Conservation (phyloP, 2,329 filamentous ascomycete species). For the Aspergillus fijiensis region DNA sequence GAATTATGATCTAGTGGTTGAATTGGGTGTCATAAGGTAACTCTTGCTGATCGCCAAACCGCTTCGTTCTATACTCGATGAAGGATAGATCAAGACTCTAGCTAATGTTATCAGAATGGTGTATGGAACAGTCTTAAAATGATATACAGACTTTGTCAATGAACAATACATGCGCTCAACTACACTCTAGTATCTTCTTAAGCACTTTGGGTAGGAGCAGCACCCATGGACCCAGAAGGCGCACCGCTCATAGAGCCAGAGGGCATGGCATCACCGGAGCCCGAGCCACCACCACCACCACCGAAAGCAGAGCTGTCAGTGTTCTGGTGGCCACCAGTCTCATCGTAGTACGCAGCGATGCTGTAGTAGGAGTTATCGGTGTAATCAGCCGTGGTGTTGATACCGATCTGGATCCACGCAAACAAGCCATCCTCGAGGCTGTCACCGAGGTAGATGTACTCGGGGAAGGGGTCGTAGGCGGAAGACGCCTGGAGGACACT, state of each 20-base stretch:
- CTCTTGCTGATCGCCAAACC: too few species aligned
- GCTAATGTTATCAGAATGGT: too few species aligned
- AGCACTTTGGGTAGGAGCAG: not conserved
- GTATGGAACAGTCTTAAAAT: not conserved
- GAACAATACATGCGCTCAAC: not conserved
- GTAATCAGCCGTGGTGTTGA: conserved; percentile 42
- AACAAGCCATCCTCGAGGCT: conserved; percentile 48
- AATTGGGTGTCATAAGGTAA: too few species aligned
- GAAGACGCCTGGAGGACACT: conserved; percentile 44
- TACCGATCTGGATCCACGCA: conserved; percentile 52
- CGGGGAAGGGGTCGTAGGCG: conserved; percentile 53
- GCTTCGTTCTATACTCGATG: too few species aligned
- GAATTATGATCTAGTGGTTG: too few species aligned
- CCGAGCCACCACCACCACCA: conserved; percentile 12
- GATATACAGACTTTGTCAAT: not conserved
- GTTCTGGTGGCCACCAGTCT: conserved; percentile 24
- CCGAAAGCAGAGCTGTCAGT: conserved; percentile 16
- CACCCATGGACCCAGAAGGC: not conserved
- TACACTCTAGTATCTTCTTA: not conserved
- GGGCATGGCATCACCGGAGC: conserved; percentile 11
- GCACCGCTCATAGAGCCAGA: not conserved
- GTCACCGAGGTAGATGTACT: conserved; percentile 56
- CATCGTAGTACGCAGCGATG: conserved; percentile 26
- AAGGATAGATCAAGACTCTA: too few species aligned
- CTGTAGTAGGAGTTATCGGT: conserved; percentile 26